phyloP scores from a whole-genome alignment of 2,329 filamentous ascomycete genomes.

The Phialophora verrucosa region DNA sequence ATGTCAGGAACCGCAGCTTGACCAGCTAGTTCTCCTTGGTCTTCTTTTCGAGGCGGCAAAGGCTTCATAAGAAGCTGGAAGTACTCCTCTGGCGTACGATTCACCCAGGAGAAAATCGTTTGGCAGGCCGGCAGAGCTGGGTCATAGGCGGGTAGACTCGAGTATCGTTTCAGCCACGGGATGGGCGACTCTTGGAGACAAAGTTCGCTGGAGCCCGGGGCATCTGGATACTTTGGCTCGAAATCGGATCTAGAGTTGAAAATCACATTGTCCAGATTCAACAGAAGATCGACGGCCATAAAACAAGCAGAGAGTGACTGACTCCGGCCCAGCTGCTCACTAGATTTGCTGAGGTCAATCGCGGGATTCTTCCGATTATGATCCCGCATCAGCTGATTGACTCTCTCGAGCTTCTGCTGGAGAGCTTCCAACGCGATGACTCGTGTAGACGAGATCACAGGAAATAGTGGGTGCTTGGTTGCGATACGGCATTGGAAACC shows the following conservation, averaged over 20 bases:
- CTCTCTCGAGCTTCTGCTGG: slow-evolving; percentile 7
- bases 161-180: slow-evolving; percentile 15
- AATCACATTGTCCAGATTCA: slow-evolving; percentile 1
- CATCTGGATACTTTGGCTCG: not conserved
- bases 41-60: not conserved
- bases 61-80: slow-evolving; percentile 10
- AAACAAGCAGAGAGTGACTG: slow-evolving; percentile 6
- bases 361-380: not conserved
- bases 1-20: not conserved
- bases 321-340: not conserved
- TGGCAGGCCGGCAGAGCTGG: slow-evolving; percentile 6
- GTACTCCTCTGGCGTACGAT: slow-evolving; percentile 18
- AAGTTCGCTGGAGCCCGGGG: not conserved
- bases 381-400: not conserved
- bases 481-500: slow-evolving; percentile 7
- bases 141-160: slow-evolving; percentile 10
- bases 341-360: not conserved
- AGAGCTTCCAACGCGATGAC: slow-evolving; percentile 15
- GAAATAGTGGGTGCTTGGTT: slow-evolving; percentile 4
- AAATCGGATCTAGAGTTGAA: not conserved
- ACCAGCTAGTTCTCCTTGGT: not conserved
- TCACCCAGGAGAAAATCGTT: slow-evolving; percentile 20
- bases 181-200: not conserved
- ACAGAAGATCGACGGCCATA: slow-evolving; percentile 15
- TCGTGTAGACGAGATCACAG: slow-evolving; percentile 13